Conservation (phyloP, 352 stramenopile genomes). For the Phytopythium cucurbitacearum region DNA sequence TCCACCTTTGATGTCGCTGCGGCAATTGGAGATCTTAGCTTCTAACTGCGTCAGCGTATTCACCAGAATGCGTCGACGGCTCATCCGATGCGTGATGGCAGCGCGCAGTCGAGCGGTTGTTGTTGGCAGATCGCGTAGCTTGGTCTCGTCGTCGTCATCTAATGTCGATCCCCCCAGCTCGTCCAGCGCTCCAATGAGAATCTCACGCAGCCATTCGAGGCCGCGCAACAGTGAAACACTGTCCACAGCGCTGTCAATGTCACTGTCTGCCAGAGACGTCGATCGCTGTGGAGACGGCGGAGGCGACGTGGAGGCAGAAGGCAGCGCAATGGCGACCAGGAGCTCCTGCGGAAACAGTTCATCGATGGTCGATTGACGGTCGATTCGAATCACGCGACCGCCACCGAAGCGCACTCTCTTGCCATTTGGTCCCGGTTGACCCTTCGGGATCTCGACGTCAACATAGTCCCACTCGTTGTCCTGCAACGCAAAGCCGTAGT, state of each 20-base stretch:
- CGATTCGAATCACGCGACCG: slow-evolving; percentile 35
- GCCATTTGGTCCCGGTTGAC: slow-evolving; percentile 15
- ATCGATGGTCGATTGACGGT: slow-evolving; percentile 39
- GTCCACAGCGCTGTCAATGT: neutral
- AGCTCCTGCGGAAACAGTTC: slow-evolving; percentile 39
- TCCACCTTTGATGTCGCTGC: neutral
- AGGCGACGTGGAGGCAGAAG: neutral
- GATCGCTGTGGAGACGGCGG: neutral
- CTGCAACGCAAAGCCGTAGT: slow-evolving; percentile 90
- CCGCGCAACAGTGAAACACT: slow-evolving; percentile 3
- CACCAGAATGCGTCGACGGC: slow-evolving; percentile 36
- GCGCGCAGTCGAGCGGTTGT: slow-evolving; percentile 20
- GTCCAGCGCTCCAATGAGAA: slow-evolving; percentile 17
- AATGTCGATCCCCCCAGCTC: slow-evolving; percentile 12
- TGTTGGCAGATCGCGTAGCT: slow-evolving; percentile 11
- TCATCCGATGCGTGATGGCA: slow-evolving; percentile 45
- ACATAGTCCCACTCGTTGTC: slow-evolving; percentile 89
- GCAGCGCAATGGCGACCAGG: slow-evolving; percentile 4
- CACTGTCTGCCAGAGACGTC: neutral
- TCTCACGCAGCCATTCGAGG: slow-evolving; percentile 16
- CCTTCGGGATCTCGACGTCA: slow-evolving; percentile 51
- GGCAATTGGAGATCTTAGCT: slow-evolving; percentile 14
- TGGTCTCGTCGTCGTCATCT: slow-evolving; percentile 19
- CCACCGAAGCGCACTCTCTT: slow-evolving; percentile 36
- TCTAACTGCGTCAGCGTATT: slow-evolving; percentile 35